Evolutionary conservation across 2,329 filamentous ascomycete species (phyloP), one percentile per base, ranked within the genome.

Genomic region (Graphium sp.): DNA sequence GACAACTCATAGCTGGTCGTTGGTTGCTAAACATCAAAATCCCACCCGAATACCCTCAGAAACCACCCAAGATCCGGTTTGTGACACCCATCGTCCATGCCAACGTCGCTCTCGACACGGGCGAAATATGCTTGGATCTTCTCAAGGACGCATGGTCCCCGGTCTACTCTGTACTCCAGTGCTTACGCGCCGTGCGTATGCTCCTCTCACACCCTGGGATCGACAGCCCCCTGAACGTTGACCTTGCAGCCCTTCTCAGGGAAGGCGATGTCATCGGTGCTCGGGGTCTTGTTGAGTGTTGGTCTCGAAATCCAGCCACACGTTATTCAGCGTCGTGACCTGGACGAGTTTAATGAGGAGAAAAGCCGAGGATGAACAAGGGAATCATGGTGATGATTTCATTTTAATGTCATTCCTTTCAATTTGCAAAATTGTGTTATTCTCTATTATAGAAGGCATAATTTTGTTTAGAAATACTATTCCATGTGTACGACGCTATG

Each of bases 111-210:
- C 58, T 67, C 36, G 42, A 63, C 40, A 84, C 72, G 3, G 89
- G 89, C 40, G 85, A 94, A 53, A 89, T 98, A 46, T 98, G 89
- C 50, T 70, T 95, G 17, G 89, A 94, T 46, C 64, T 95, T 36
- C 62, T 98, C 34, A 66, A 66, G 45, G 66, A 75, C 31, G 66
- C 66, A 12, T 95, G 87, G 87, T 78, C 80, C 34, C 81, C 85
- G 2, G 74, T 82, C 12, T 89, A 93, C 51, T 85, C 76, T 22
- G 65, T 95, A 13, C 66, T 76, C 20, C 69, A 76, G 43, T 78
- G 75, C 35, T 56, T 87, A 43, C 74, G 78, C 41, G 72, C 72
- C 26, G 66, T 87, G 37, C 68, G 78, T 39, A 66, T 79, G 56
- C 59, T 89, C 41, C 57, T 82, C 31, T 40, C 49, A 29, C 70